phyloP scores from a whole-genome alignment of 192 early-diverging fungal species.

The Umbelopsis ramanniana region DNA sequence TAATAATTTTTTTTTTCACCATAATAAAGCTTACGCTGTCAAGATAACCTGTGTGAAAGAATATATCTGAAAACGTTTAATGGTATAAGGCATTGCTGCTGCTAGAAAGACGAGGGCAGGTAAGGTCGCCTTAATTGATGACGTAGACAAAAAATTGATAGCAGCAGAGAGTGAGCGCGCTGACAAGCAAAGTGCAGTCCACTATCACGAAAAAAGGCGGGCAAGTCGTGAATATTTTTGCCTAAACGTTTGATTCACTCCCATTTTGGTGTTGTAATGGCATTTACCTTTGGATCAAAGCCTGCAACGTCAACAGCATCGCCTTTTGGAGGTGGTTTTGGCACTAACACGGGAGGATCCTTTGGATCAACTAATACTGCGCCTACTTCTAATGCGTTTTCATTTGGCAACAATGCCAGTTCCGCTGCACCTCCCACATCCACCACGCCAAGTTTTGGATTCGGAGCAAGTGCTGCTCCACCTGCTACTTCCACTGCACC shows the following conservation, averaged over 20 bases:
- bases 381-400: not conserved
- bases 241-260: not conserved
- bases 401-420: constrained; percentile 11
- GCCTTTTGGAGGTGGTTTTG: not conserved
- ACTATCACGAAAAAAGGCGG: not conserved
- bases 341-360: constrained; percentile 10
- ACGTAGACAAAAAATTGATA: too few relatives aligned
- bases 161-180: too few relatives aligned
- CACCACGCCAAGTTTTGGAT: constrained; percentile 24
- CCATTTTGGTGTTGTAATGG: constrained; percentile 5
- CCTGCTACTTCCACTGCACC: constrained; percentile 12
- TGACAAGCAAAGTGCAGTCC: not conserved
- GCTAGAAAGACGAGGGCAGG: too few relatives aligned
- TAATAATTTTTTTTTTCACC: too few relatives aligned
- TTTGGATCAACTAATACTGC: constrained; percentile 8
- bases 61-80: too few relatives aligned
- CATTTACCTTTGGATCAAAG: constrained; percentile 25
- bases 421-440: not conserved
- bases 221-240: constrained; percentile 5
- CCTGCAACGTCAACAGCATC: not conserved
- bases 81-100: too few relatives aligned
- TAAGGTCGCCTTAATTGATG: too few relatives aligned
- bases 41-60: too few relatives aligned
- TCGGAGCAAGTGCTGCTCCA: constrained; percentile 9
- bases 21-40: too few relatives aligned